Conservation (phyloP, 2,329 filamentous ascomycete genomes). For the Clarireedia sp. region DNA sequence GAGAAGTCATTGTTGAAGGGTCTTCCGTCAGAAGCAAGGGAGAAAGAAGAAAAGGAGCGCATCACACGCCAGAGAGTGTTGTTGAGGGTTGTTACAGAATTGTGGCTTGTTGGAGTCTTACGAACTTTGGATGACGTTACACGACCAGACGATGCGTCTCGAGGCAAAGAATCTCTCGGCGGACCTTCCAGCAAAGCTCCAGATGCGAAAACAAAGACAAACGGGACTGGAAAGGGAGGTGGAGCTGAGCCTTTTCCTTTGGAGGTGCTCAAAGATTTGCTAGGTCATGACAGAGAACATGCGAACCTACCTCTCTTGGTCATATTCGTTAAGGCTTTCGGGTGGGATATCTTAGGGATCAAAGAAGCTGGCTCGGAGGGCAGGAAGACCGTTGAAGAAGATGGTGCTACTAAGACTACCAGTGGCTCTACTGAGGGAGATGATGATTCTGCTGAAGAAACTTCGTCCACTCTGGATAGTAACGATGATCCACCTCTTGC, state of each 20-base stretch:
- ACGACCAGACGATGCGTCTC: slow-evolving; percentile 53
- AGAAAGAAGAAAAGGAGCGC: slow-evolving; percentile 93
- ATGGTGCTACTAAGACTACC: slow-evolving; percentile 54
- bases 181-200: slow-evolving; percentile 51
- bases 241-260: slow-evolving; percentile 88
- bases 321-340: slow-evolving; percentile 90
- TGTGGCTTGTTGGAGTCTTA: slow-evolving; percentile 88
- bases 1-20: slow-evolving; percentile 78
- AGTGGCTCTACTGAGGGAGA: slow-evolving; percentile 35
- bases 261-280: slow-evolving; percentile 93
- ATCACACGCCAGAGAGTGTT: slow-evolving; percentile 78
- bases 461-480: slow-evolving; percentile 35
- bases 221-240: slow-evolving; percentile 49
- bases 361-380: slow-evolving; percentile 64
- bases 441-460: slow-evolving; percentile 36
- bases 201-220: slow-evolving; percentile 48
- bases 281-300: slow-evolving; percentile 90
- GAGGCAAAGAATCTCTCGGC: slow-evolving; percentile 37
- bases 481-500: slow-evolving; percentile 66
- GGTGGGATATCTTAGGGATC: slow-evolving; percentile 88
- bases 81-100: slow-evolving; percentile 82
- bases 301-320: slow-evolving; percentile 85
- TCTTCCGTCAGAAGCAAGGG: slow-evolving; percentile 71
- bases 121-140: slow-evolving; percentile 66
- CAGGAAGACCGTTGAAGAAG: slow-evolving; percentile 77